Base-by-base conservation (phyloP, 805 yeast species). In the Yarrowia deformans region DNA sequence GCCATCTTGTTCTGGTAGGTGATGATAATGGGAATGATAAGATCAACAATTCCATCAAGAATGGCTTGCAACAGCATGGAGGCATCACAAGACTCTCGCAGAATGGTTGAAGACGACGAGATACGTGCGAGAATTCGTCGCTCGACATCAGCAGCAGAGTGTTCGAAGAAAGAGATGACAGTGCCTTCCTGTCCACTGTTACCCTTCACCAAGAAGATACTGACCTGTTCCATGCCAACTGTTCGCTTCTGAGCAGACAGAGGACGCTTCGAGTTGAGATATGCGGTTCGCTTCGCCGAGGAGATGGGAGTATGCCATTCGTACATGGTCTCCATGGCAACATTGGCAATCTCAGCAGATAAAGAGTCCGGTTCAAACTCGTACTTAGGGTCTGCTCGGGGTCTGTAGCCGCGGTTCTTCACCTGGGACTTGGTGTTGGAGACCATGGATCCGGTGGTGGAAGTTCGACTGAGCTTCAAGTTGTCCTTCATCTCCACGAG, bases 181-280 rank as follows among this genome's bases (percentile, higher is more conserved):
- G 86, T 81, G 54, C 82, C 79, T 60, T 82, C 79, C 8, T 78
- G 75, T 5, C 42, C 66, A 9, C 34, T 29, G 16, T 8, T 14
- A 1, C 66, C 66, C 52, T 60, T 60, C 18, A 83, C 77, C 18
- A 87, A 70, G 70, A 83, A 87, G 58, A 86, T 75, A 0, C 88
- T 84, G 1, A 84, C 84, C 73, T 87, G 89, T 73, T 87, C 90
- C 12, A 84, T 77, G 0, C 86, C 87, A 8, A 86, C 86, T 29
- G 75, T 76, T 79, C 80, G 68, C 79, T 81, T 80, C 71, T 82
- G 74, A 54, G 78, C 72, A 69, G 82, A 81, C 37, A 85, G 76
- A 8, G 87, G 87, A 49, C 86, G 75, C 60, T 79, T 79, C 12
- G 76, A 76, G 69, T 84, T 84, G 35, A 84, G 73, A 19, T 73